Conservation (phyloP, 75 land plant species). For the Azolla pinnata region DNA sequence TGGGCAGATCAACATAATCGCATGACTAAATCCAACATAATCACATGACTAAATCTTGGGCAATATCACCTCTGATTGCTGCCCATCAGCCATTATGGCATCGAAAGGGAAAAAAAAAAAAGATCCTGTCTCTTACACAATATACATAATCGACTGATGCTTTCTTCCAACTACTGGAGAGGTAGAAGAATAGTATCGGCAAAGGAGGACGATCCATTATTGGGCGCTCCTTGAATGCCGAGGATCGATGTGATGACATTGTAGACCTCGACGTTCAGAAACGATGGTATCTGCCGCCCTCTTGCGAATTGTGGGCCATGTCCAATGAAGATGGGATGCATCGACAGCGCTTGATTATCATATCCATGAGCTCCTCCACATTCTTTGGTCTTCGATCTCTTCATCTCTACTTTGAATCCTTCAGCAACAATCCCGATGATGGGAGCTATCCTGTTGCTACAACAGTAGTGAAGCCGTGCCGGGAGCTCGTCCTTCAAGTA, state of each 20-base stretch:
- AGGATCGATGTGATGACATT: conserved; percentile 66
- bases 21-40: no score
- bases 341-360: conserved; percentile 74
- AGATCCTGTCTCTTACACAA: no score
- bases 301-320: conserved; percentile 83
- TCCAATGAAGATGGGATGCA: conserved; percentile 83
- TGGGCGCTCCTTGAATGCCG: conserved; percentile 51
- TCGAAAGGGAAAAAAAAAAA: no score
- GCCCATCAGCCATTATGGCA: no score
- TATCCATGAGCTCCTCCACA: conserved; percentile 97
- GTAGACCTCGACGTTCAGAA: conserved; percentile 82
- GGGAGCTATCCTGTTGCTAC: conserved; percentile 71
- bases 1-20: no score
- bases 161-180: no score
- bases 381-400: conserved; percentile 33
- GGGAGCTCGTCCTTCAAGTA: conserved; percentile 83
- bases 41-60: no score
- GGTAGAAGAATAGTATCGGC: conserved; percentile 49
- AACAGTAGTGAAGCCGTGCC: conserved; percentile 54
- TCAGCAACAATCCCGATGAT: conserved; percentile 76
- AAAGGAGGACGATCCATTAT: conserved; percentile 67
- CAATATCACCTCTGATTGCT: no score
- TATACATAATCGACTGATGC: no score
- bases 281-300: conserved; percentile 70
- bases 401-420: conserved; percentile 68